Conservation (phyloP, 2,329 filamentous ascomycete genomes). For the Exophiala alcalophila region DNA sequence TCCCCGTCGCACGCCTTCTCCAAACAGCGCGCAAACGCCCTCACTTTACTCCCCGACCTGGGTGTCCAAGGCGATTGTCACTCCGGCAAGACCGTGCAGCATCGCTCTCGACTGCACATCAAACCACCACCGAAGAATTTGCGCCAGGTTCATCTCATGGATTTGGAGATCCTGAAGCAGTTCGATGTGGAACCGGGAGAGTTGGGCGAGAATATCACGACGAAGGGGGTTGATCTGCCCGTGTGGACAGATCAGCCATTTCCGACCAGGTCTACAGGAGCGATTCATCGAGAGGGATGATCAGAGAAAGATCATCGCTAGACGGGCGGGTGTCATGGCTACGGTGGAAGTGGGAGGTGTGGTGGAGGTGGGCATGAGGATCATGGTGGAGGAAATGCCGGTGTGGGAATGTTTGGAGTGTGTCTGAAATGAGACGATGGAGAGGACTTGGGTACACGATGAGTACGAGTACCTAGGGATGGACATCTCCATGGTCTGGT, state of each 20-base stretch:
- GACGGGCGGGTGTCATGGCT: constrained; percentile 31
- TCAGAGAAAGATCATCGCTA: constrained; percentile 22
- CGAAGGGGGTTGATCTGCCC: constrained; percentile 29
- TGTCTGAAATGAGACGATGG: too few relatives aligned
- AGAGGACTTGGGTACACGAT: too few relatives aligned
- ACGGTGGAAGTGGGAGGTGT: constrained; percentile 28
- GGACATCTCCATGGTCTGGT: too few relatives aligned
- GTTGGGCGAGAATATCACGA: constrained; percentile 33
- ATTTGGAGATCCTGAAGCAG: constrained; percentile 28
- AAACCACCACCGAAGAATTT: constrained; percentile 30
- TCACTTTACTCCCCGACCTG: constrained; percentile 29
- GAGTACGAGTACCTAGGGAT: too few relatives aligned
- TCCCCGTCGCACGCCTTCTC: constrained; percentile 31
- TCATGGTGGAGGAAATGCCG: constrained; percentile 27
- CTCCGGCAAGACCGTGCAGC: constrained; percentile 30
- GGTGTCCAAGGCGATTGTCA: constrained; percentile 33
- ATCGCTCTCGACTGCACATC: constrained; percentile 28
- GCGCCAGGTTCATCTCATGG: constrained; percentile 34
- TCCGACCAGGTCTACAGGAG: constrained; percentile 23
- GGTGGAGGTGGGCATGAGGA: constrained; percentile 27
- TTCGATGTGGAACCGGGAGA: constrained; percentile 21
- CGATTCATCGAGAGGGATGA: constrained; percentile 24
- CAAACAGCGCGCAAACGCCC: constrained; percentile 25
- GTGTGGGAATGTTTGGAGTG: constrained; percentile 5
- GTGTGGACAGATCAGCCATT: constrained; percentile 29